These are phyloP conservation scores for Rhododendron kiyosumense DNA, from an alignment of 148 eudicot genomes.

Conservation along the genomic window DNA sequence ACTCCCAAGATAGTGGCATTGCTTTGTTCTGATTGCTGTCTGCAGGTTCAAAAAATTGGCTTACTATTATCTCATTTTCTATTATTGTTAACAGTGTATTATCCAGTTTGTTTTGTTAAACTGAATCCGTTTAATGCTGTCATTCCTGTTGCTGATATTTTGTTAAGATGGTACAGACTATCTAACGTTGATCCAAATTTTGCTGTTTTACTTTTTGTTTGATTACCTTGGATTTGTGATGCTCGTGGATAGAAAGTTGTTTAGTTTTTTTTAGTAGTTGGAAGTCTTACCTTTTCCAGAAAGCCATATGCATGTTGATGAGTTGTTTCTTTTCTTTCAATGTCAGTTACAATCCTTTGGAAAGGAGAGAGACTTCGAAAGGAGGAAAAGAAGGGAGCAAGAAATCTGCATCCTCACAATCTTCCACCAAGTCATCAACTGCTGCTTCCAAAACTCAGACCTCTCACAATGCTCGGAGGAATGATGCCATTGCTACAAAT, in stretches of 20 bases:
- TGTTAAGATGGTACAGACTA: neutral
- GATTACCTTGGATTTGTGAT: neutral
- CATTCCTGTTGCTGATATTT: neutral
- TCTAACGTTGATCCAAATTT: neutral
- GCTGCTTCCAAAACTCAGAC: constrained; percentile 44
- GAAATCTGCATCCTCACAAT: constrained; percentile 50
- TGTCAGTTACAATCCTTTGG: constrained; percentile 70
- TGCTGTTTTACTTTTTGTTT: neutral
- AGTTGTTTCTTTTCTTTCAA: neutral
- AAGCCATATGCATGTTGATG: neutral
- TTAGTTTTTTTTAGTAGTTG: neutral
- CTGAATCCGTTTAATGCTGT: neutral
- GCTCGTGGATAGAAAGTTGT: neutral
- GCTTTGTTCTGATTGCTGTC: neutral
- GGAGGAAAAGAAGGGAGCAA: constrained; percentile 72
- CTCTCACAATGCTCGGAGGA: constrained; percentile 47
- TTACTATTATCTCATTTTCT: neutral
- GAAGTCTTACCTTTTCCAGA: neutral
- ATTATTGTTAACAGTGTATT: neutral
- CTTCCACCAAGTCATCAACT: constrained; percentile 40
- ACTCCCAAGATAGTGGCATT: neutral
- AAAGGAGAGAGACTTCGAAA: constrained; percentile 76
- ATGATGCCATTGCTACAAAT: constrained; percentile 33
- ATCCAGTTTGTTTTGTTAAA: neutral
- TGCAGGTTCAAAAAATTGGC: neutral